Base-by-base conservation (phyloP, 1,284 basidiomycete species). In the Cutaneotrichosporon sp. region DNA sequence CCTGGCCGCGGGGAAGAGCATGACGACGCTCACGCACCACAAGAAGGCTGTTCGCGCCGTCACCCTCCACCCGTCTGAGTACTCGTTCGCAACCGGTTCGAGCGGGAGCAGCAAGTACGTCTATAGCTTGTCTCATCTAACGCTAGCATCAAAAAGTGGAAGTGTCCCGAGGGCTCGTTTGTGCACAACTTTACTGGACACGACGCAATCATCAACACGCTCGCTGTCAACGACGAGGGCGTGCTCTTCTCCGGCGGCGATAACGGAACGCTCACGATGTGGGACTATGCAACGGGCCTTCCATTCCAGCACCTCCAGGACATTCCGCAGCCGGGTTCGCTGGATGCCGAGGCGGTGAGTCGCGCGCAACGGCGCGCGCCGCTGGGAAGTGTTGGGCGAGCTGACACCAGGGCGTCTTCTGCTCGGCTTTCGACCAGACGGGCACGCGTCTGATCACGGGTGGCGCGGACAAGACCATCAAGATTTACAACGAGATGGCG, bases 401-500 rank as follows among this genome's bases (percentile, higher is more conserved):
- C 61, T 62, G 16, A 22, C 31, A 16, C 40, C 60, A 81, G 78
- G 77, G 80, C 58, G 86, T 93, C 5, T 95, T 98, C 84, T 97
- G 92, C 77, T 97, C 94, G 18, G 91, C 93, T 5, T 99, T 98
- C 81, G 96, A 98, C 80, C 85, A 89, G 77, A 98, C 96, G 0
- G 97, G 96, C 3, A 96, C 94, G 38, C 84, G 97, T 55, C 81
- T 99, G 65, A 96, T 98, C 70, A 98, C 94, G 1, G 97, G 96
- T 56, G 90, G 95, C 26, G 96, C 96, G 9, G 96, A 99, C 83
- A 99, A 99, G 85, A 98, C 94, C 10, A 95, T 97, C 83, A 97
- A 97, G 85, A 69, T 79, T 56, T 79, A 79, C 60, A 77, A 74
- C 8, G 77, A 79, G 65, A 69, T 77, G 57, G 73, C 71, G 21